phyloP scores from a whole-genome alignment of 169 alveolate genomes.

The Plasmodium ovale region DNA sequence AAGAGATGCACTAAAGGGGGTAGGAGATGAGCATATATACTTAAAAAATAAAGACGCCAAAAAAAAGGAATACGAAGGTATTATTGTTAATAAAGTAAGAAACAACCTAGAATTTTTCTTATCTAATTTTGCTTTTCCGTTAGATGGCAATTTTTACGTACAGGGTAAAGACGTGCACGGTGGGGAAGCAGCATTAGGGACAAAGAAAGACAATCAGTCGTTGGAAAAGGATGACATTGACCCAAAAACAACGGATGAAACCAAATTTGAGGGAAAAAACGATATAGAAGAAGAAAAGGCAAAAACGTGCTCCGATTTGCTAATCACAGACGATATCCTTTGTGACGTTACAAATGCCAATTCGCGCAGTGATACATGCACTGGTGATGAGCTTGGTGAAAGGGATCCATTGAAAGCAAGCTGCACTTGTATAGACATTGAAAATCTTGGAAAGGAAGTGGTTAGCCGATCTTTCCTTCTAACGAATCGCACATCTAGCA shows the following conservation, averaged over 20 bases:
- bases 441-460: constrained; percentile 13
- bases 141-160: constrained; percentile 5
- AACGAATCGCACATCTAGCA: constrained; percentile 15
- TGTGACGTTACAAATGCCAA: background rate
- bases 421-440: background rate
- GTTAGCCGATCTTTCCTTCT: constrained; percentile 1
- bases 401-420: background rate
- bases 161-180: constrained; percentile 16
- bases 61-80: constrained; percentile 26
- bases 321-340: too few relatives aligned
- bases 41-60: constrained; percentile 32
- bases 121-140: constrained; percentile 46
- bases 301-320: too few relatives aligned
- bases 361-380: background rate
- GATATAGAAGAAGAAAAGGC: background rate
- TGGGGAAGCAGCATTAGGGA: background rate
- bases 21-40: background rate
- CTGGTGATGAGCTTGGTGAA: background rate
- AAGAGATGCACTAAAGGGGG: background rate
- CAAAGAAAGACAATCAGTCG: too few relatives aligned
- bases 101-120: constrained; percentile 50
- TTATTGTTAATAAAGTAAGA: constrained; percentile 22
- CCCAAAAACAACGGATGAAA: background rate
- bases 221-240: background rate
- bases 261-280: background rate